These are phyloP conservation scores for Brasilioporus rufonigricans DNA, from an alignment of 768 basidiomycete species.

Conservation along the genomic window DNA sequence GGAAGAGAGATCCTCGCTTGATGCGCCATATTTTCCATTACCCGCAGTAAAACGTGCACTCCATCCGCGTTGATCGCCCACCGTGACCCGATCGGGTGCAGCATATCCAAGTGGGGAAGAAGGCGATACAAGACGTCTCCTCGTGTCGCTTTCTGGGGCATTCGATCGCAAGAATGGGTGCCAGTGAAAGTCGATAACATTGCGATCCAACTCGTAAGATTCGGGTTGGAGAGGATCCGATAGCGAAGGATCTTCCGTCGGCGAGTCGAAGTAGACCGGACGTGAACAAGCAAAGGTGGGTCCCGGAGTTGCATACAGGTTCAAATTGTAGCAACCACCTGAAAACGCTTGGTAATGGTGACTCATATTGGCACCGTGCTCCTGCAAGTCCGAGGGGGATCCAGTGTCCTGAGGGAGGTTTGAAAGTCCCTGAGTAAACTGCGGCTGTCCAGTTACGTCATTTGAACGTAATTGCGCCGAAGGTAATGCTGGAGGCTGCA, in stretches of 20 bases:
- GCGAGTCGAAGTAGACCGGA: conserved; percentile 50
- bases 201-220: conserved; percentile 39
- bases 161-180: conserved; percentile 42
- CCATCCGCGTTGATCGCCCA: conserved; percentile 19
- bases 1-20: conserved; percentile 10
- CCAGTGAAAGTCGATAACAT: conserved; percentile 55
- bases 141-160: conserved; percentile 5
- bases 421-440: conserved; percentile 1
- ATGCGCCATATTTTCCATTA: conserved; percentile 6
- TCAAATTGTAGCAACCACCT: conserved; percentile 3
- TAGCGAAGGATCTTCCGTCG: conserved; percentile 45
- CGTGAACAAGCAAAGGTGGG: conserved; percentile 35
- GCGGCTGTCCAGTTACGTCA: conserved; percentile 9
- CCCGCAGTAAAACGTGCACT: conserved; percentile 10
- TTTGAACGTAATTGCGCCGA: conserved; percentile 17
- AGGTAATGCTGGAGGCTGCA: conserved; percentile 9
- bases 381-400: conserved; percentile 16
- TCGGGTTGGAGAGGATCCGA: conserved; percentile 38
- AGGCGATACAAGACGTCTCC: neutral
- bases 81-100: conserved; percentile 1
- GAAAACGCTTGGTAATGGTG: neutral
- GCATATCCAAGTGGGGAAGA: conserved; percentile 1
- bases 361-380: neutral
- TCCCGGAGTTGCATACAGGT: conserved; percentile 48
- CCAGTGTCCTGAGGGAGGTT: conserved; percentile 2